A percentile compares a stretch with the other conserved stretches of the same genome.
Evolutionary conservation across 108 stramenopile genomes (phyloP).

Genomic region (Mediolabrus comicus): DNA sequence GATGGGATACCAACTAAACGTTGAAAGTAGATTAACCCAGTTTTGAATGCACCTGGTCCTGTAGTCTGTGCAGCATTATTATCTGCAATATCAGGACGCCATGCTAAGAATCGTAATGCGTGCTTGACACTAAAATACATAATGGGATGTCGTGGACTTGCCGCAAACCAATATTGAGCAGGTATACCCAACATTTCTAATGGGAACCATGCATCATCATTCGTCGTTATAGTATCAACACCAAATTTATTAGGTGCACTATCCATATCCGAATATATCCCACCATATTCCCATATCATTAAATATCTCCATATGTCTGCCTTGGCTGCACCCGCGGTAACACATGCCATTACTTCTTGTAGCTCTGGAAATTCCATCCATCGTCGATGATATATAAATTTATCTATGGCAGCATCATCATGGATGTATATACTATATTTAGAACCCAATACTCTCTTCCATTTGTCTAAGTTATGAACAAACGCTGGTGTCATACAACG

Average conservation of each 20-base stretch:
- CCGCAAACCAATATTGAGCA: slow-evolving; percentile 67
- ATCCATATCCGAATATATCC: slow-evolving; percentile 68
- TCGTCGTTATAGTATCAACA: slow-evolving; percentile 16
- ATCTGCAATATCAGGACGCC: neutral
- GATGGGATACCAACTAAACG: neutral
- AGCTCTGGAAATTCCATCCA: slow-evolving; percentile 64
- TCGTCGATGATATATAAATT: slow-evolving; percentile 33
- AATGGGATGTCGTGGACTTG: slow-evolving; percentile 61
- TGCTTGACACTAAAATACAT: slow-evolving; percentile 43
- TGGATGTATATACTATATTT: slow-evolving; percentile 61
- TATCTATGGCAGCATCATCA: slow-evolving; percentile 64
- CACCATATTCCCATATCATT: slow-evolving; percentile 62
- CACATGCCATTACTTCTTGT: slow-evolving; percentile 44
- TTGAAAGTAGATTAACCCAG: slow-evolving; percentile 14
- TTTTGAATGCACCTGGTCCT: slow-evolving; percentile 29
- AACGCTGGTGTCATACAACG: slow-evolving; percentile 48
- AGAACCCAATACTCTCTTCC: slow-evolving; percentile 39
- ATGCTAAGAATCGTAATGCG: slow-evolving; percentile 21
- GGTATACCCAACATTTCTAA: slow-evolving; percentile 48
- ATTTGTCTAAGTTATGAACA: slow-evolving; percentile 32
- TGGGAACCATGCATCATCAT: slow-evolving; percentile 64
- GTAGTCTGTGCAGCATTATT: slow-evolving; percentile 28
- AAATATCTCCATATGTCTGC: slow-evolving; percentile 66
- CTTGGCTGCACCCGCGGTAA: slow-evolving; percentile 48
- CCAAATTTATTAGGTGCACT: slow-evolving; percentile 44